Evolutionary conservation across 2,329 filamentous ascomycete genomes (phyloP), one percentile per base, ranked within the genome.

Genomic region (Eutypa lata): DNA sequence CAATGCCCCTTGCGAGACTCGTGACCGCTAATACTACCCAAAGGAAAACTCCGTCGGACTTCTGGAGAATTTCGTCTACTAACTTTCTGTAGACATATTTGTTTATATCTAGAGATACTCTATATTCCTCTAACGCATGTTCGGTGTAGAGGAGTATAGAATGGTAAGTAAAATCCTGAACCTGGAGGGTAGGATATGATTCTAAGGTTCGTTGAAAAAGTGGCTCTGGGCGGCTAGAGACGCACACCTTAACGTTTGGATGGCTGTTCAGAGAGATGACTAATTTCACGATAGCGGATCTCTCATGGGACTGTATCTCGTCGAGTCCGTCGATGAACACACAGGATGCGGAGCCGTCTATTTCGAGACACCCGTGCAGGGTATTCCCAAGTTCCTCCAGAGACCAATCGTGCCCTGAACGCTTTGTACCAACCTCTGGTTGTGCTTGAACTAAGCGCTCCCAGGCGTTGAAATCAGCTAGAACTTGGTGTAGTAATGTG

Each of bases 321-420:
- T 60, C 54, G 7, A 60, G 54, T 31, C 55, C 54, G 11, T 60
- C 51, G 3, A 56, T 47, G 31, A 57, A 51, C 31, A 59, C 3
- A 31, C 53, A 56, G 21, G 47, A 49, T 16, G 47, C 47, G 16
- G 26, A 31, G 21, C 10, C n/a, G 14, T 14, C 38, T 7, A 47
- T 3, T 18, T 18, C 28, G 4, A 56, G 48, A 31, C 44, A 50
- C 16, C 28, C 14, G 5, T 18, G 13, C 11, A 58, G 26, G 10
- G 26, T 21, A 14, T 48, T 38, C 11, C 5, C 31, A 13, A 58
- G 53, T 21, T 54, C 53, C 2, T 44, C 21, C 28, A 51, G 7
- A 6, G 51, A 49, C 56, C 52, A 58, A 42, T 58, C 56, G 35
- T 56, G 50, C 35, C 51, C 56, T 2, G 54, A 56, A 6, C 38